Evolutionary conservation across 2,329 filamentous ascomycete species (phyloP), one percentile per base, ranked within the genome.

Genomic region (Coccinonectria pachysandricola): DNA sequence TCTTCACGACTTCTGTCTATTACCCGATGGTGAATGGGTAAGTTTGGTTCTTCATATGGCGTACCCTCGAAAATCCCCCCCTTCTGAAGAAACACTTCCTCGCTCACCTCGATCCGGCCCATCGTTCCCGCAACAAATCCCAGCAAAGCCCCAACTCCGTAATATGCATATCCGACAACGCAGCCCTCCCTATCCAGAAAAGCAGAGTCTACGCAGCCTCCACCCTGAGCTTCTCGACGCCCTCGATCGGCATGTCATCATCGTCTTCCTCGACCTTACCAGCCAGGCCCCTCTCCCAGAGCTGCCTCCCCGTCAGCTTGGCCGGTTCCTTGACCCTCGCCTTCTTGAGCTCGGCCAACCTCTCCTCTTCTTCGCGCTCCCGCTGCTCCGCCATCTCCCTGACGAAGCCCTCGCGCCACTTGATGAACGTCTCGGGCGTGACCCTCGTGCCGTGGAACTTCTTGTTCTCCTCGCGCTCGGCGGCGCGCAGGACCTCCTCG

Each of bases 381-480:
- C 75, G 71, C 49, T 69, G 61, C 47, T 91, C 87, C 49, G 79
- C 78, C 72, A 88, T 78, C 62, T 96, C 91, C 48, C 67, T 63
- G 35, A 74, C 52, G 50, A 96, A 98, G 7, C 56, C 71, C 19
- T 78, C 76, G 29, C 84, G 68, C 91, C 91, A 98, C 40, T 70
- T 72, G 41, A 82, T 50, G 48, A 96, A 98, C 0, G 75, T 77
- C 60, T 94, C 85, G 12, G 75, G 67, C n/a, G 77, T 96, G 12
- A 98, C 91, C 16, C 75, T 68, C 18, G 84, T 84, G 31, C 91
- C 91, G 52, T 93, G 82, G 56, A 98, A 98, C 58, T 95, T 96
- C 46, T 79, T 75, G 54, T 98, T 98, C 64, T 98, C 91, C 54
- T 91, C 86, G 36, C 81, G 76, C 59, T 98, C 91, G 1, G 70